Evolutionary conservation across 2,329 filamentous ascomycete species (phyloP).

Genomic region (Parastagonospora avenae): DNA sequence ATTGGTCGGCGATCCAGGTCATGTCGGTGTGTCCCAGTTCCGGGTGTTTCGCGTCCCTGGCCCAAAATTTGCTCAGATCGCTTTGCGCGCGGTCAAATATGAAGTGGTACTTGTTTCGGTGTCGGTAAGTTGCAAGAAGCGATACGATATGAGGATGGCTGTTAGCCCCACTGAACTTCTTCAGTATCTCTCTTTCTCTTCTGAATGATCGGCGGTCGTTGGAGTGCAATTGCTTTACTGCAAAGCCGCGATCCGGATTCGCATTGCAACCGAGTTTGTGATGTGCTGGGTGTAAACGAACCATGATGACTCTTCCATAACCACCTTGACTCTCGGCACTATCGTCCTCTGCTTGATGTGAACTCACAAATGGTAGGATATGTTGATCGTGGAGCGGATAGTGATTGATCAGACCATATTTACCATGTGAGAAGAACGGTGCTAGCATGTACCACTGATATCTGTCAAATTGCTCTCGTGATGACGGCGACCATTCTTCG

Average conservation of each 20-base stretch:
- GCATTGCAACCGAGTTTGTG: constrained; percentile 2
- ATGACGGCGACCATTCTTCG: constrained; percentile 7
- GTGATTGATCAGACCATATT: constrained; percentile 10
- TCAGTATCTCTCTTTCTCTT: constrained; percentile 13
- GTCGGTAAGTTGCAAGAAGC: constrained; percentile 23
- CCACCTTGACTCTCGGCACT: constrained; percentile 5
- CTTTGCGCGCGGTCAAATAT: constrained; percentile 24
- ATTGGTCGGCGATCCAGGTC: constrained; percentile 20
- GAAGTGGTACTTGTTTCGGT: constrained; percentile 17
- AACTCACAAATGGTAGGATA: constrained; percentile 16
- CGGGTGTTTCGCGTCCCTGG: neutral
- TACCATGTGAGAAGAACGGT: constrained; percentile 11
- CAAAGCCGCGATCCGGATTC: constrained; percentile 10
- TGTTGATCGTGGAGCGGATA: constrained; percentile 18
- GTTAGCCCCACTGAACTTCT: constrained; percentile 14
- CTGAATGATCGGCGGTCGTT: constrained; percentile 7
- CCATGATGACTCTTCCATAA: constrained; percentile 18
- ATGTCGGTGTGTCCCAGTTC: neutral
- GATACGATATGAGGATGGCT: constrained; percentile 19
- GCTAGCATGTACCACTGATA: constrained; percentile 24
- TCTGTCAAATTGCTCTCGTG: constrained; percentile 9
- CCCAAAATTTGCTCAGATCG: constrained; percentile 19
- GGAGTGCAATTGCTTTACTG: constrained; percentile 18
- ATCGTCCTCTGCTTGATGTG: neutral
- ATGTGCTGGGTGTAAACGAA: constrained; percentile 17